Evolutionary conservation across 768 basidiomycete species (phyloP), one percentile per base, ranked within the genome.

Genomic region (Mycena indigotica): DNA sequence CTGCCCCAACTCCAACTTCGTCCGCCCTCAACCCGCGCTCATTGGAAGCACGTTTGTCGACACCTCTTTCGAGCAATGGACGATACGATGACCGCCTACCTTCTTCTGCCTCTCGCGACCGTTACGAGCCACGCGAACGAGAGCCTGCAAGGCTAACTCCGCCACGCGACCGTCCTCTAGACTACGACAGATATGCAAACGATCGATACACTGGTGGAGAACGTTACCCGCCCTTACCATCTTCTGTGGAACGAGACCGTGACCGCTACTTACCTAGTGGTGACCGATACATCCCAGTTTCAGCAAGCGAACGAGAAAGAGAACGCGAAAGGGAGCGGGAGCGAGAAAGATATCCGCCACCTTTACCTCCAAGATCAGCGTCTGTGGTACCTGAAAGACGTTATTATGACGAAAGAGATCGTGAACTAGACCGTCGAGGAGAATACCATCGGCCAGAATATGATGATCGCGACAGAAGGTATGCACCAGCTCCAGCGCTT

Each of bases 41-140:
- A 52, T 50, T 62, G 19, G 61, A 62, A 52, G 61, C 58, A 39
- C 57, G 61, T 29, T 26, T 62, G 25, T 62, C 61, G 25, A 58
- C 56, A 5, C 53, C 61, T 1, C 53, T 55, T 29, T 28, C 56
- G 25, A 44, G 38, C 55, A 50, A 49, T 29, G 58, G 29, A 32
- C 58, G 60, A n/a, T 56, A 38, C 40, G 60, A 61, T 25, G 60
- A 61, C 40, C 54, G 56, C 35, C n/a, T 32, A n/a, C 30, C 21
- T n/a, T 15, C 23, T 17, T 13, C 40, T 26, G 26, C 23, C 23
- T 29, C 51, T 17, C 55, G 51, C 15, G 53, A 61, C 23, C 60
- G 60, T 4, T 61, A 61, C 28, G 60, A 45, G 39, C 55, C 58
- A 17, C 57, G 57, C 19, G 52, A 53, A 2, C 30, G 55, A 15